These are phyloP conservation scores for Coemansia sp. DNA, from an alignment of 192 early-diverging fungal genomes.

Conservation along the genomic window DNA sequence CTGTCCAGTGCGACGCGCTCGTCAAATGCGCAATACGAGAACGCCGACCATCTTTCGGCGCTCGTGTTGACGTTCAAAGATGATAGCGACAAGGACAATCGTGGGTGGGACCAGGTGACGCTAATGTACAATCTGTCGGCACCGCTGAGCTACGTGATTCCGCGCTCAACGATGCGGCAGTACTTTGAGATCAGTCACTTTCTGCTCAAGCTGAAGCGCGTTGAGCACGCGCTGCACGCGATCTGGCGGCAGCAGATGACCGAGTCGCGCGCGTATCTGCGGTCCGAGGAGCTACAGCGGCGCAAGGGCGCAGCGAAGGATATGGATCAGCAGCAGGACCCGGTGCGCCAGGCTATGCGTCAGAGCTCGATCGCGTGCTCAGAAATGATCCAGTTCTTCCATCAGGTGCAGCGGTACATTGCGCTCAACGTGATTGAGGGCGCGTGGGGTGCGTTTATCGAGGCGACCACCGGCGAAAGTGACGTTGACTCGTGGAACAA, in stretches of 20 bases:
- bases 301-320: constrained; percentile 4
- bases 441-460: constrained; percentile 79
- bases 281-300: constrained; percentile 29
- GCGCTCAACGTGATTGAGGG: constrained; percentile 90
- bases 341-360: constrained; percentile 63
- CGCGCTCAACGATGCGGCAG: constrained; percentile 65
- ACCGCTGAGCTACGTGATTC: constrained; percentile 85
- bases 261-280: constrained; percentile 49
- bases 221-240: constrained; percentile 71
- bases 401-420: constrained; percentile 92
- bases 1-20: constrained; percentile 82
- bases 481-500: constrained; percentile 81
- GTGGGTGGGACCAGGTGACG: constrained; percentile 93
- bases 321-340: neutral
- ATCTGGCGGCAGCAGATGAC: constrained; percentile 80
- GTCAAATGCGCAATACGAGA: constrained; percentile 87
- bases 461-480: constrained; percentile 14
- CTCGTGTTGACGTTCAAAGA: constrained; percentile 21
- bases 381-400: constrained; percentile 93
- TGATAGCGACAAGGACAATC: constrained; percentile 14
- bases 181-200: constrained; percentile 87
- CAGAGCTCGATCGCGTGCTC: constrained; percentile 64
- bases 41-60: constrained; percentile 67
- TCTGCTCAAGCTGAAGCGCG: constrained; percentile 84
- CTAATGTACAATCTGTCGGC: constrained; percentile 79